Conservation (phyloP, 305 asterid species). For the Ilex paraguariensis region DNA sequence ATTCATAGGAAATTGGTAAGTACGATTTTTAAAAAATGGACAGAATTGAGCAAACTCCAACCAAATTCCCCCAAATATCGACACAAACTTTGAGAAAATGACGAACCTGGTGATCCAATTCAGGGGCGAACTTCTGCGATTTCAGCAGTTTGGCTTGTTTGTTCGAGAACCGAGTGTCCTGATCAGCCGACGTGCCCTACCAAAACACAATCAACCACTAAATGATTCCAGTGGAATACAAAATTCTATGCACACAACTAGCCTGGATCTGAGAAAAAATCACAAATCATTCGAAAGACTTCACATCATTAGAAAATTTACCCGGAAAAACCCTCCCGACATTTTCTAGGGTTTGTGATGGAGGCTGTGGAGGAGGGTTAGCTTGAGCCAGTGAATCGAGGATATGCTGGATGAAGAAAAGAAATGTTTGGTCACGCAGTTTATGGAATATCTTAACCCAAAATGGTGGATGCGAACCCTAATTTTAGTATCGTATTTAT, state of each 20-base stretch:
- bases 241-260: not conserved
- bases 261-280: not conserved
- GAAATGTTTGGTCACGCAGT: too few species aligned
- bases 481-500: too few species aligned
- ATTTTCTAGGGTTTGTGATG: not conserved
- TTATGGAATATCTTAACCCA: too few species aligned
- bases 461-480: too few species aligned
- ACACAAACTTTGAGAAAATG: not conserved
- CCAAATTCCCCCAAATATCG: too few species aligned
- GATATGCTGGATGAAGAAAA: too few species aligned
- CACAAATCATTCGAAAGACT: not conserved
- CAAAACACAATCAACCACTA: not conserved
- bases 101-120: constrained; percentile 4
- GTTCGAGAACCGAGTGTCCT: constrained; percentile 9
- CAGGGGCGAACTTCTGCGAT: constrained; percentile 7
- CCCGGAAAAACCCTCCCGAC: constrained; percentile 2
- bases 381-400: not conserved
- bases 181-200: constrained; percentile 6
- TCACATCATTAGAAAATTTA: not conserved
- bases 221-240: not conserved
- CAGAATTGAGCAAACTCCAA: too few species aligned
- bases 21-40: too few species aligned
- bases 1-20: constrained; percentile 3
- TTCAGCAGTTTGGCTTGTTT: constrained; percentile 4
- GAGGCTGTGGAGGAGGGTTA: not conserved